A percentile compares a stretch with the other conserved stretches of the same genome.
Evolutionary conservation across 225 moss, liverwort and hornwort species (phyloP).

Genomic region (Takakia lepidozioides): DNA sequence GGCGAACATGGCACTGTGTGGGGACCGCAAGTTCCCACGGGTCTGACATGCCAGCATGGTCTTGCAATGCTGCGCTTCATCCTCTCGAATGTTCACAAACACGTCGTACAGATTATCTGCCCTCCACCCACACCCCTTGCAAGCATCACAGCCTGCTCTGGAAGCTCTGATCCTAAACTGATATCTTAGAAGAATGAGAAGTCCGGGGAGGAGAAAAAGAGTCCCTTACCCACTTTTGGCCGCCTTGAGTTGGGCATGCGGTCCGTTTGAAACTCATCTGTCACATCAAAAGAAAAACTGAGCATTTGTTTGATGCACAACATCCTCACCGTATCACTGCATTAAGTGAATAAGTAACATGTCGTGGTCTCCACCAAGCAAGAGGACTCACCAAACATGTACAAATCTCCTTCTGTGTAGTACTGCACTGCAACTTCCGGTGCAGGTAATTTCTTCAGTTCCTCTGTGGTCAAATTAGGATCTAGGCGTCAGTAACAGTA

Average conservation of each 20-base stretch:
- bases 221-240: slow-evolving; percentile 63
- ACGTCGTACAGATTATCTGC: slow-evolving; percentile 85
- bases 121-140: too few relatives aligned
- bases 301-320: slow-evolving; percentile 1
- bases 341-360: too few relatives aligned
- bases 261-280: slow-evolving; percentile 85
- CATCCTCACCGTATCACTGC: too few relatives aligned
- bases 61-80: slow-evolving; percentile 89
- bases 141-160: too few relatives aligned
- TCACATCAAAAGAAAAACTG: background rate
- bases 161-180: background rate
- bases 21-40: slow-evolving; percentile 57
- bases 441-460: slow-evolving; percentile 64
- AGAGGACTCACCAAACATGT: slow-evolving; percentile 58
- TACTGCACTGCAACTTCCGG: slow-evolving; percentile 81
- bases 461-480: slow-evolving; percentile 25
- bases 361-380: too few relatives aligned
- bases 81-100: slow-evolving; percentile 84
- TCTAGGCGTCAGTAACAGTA: too few relatives aligned
- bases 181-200: background rate
- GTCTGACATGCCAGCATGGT: slow-evolving; percentile 89
- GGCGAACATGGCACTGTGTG: slow-evolving; percentile 44
- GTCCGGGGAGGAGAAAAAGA: background rate
- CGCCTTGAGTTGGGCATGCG: slow-evolving; percentile 56
- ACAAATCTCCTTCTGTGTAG: slow-evolving; percentile 85